These are phyloP conservation scores for Microdochium trichocladiopsis DNA, from an alignment of 2,329 filamentous ascomycete species.

Conservation along the genomic window DNA sequence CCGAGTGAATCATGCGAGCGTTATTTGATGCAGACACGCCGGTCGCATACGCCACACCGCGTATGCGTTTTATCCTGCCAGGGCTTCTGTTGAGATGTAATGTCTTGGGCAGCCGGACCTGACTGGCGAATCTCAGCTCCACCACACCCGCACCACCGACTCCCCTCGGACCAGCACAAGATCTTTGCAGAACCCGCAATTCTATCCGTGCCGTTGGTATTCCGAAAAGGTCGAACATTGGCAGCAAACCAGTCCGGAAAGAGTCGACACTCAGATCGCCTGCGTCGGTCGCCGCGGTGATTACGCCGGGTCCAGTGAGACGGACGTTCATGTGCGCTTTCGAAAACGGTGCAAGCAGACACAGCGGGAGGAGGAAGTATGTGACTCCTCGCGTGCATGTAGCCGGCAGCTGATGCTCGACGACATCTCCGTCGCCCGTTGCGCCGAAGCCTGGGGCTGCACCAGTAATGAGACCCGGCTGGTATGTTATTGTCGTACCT, in stretches of 20 bases:
- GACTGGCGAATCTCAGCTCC: conserved; percentile 88
- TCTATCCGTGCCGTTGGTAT: conserved; percentile 77
- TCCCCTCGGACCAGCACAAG: conserved; percentile 68
- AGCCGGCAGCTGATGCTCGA: conserved; percentile 73
- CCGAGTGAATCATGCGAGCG: conserved; percentile 87
- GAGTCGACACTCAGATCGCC: conserved; percentile 91
- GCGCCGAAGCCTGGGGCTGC: conserved; percentile 70
- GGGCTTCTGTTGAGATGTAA: conserved; percentile 77
- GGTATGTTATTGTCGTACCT: conserved; percentile 86
- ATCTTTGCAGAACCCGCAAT: conserved; percentile 71
- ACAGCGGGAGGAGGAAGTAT: conserved; percentile 87
- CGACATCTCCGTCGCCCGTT: conserved; percentile 54
- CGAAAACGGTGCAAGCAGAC: conserved; percentile 85
- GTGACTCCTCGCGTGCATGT: conserved; percentile 75
- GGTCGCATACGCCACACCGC: conserved; percentile 89
- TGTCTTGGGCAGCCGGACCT: conserved; percentile 89
- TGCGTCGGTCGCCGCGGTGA: conserved; percentile 75
- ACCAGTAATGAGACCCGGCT: conserved; percentile 87
- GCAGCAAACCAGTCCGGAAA: conserved; percentile 86
- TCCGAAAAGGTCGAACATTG: conserved; percentile 83
- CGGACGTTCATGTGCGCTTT: conserved; percentile 87
- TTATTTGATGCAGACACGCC: conserved; percentile 93
- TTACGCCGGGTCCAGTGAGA: conserved; percentile 85
- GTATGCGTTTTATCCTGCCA: conserved; percentile 78
- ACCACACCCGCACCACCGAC: conserved; percentile 83